Conservation (phyloP, 208 protist species). For the Herpetomonas samuelpessoai region DNA sequence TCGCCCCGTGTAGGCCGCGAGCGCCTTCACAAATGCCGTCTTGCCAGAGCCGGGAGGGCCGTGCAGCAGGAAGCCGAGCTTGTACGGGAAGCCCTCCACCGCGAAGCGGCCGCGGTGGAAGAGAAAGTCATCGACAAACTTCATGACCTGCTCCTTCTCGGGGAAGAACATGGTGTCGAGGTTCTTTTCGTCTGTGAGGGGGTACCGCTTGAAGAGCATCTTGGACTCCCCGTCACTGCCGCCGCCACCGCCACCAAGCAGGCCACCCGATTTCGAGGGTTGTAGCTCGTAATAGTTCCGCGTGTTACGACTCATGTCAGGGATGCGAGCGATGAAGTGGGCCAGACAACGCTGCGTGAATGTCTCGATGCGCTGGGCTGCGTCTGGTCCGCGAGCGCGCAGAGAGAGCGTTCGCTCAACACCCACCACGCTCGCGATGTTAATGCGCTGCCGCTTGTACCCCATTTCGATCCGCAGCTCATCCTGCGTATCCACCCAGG, state of each 20-base stretch:
- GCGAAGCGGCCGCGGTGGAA: constrained; percentile 73
- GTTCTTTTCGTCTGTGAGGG: constrained; percentile 68
- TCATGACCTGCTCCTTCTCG: constrained; percentile 53
- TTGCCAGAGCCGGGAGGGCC: constrained; percentile 96
- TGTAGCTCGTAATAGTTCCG: constrained; percentile 52
- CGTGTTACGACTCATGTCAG: constrained; percentile 26
- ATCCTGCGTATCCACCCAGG: constrained; percentile 29
- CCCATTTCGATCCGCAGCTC: constrained; percentile 48
- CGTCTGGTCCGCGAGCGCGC: constrained; percentile 21
- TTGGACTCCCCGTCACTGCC: neutral
- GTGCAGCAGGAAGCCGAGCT: constrained; percentile 98
- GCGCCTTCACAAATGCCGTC: constrained; percentile 98
- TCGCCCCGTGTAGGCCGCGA: constrained; percentile 98
- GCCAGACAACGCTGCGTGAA: constrained; percentile 33
- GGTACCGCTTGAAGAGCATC: constrained; percentile 66
- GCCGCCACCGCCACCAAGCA: neutral
- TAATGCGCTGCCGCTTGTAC: constrained; percentile 23
- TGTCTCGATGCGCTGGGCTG: constrained; percentile 27
- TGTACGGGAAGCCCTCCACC: constrained; percentile 81
- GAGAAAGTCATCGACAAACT: constrained; percentile 79
- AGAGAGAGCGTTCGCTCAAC: constrained; percentile 33
- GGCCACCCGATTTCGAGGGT: constrained; percentile 2
- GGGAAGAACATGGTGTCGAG: constrained; percentile 90
- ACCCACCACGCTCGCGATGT: constrained; percentile 3
- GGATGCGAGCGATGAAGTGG: constrained; percentile 39